These are phyloP conservation scores for Leccinum longicurvipes DNA, from an alignment of 768 basidiomycete genomes.

Conservation along the genomic window DNA sequence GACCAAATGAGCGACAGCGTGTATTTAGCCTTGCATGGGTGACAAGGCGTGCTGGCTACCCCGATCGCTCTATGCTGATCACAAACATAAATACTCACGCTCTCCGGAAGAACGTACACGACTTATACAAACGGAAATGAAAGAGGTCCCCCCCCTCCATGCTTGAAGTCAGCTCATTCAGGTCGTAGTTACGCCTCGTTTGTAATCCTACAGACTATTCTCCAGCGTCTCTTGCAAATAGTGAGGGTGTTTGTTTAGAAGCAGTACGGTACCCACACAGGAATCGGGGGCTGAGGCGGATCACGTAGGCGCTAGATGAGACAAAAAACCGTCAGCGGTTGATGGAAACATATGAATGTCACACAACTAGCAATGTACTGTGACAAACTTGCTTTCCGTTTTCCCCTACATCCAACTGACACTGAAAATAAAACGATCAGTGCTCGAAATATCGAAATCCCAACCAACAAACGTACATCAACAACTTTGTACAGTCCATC, in stretches of 20 bases:
- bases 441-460: not conserved
- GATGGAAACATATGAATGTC: not conserved
- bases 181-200: not conserved
- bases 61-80: no score
- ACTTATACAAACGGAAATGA: not conserved
- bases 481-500: slow-evolving; percentile 29
- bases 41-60: no score
- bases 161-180: not conserved
- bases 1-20: no score
- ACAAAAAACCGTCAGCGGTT: not conserved
- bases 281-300: slow-evolving; percentile 27
- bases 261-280: not conserved
- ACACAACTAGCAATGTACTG: slow-evolving; percentile 23
- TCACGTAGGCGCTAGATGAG: slow-evolving; percentile 21
- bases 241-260: not conserved
- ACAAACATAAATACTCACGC: no score
- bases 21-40: no score
- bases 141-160: not conserved
- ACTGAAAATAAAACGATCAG: slow-evolving; percentile 7
- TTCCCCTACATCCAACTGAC: slow-evolving; percentile 16
- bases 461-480: slow-evolving; percentile 8
- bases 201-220: not conserved
- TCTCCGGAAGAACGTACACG: no score
- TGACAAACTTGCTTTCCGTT: slow-evolving; percentile 19
- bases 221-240: not conserved